A percentile compares a stretch with the other conserved stretches of the same genome.
phyloP scores from a whole-genome alignment of 2,329 filamentous ascomycete genomes.

The Magnaporthiopsis rhizophila region DNA sequence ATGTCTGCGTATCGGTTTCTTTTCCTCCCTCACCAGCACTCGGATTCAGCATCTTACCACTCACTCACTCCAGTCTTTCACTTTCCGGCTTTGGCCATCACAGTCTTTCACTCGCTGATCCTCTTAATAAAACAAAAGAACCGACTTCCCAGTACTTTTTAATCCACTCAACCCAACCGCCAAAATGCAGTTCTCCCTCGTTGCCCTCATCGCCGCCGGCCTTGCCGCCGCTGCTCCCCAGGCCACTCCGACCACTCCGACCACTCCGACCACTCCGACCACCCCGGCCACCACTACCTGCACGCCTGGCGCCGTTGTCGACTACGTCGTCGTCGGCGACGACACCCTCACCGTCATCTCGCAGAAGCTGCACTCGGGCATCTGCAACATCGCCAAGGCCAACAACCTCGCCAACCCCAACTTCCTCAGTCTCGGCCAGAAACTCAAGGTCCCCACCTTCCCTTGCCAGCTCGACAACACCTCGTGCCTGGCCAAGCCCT shows the following conservation, averaged over 20 bases:
- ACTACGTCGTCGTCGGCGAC: neutral
- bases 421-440: neutral
- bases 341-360: constrained; percentile 6
- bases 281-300: neutral
- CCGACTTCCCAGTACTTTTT: neutral
- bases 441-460: constrained; percentile 6
- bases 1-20: neutral
- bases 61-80: neutral
- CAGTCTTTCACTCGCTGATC: neutral
- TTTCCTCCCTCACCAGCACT: neutral
- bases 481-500: constrained; percentile 4
- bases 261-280: neutral
- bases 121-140: neutral
- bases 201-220: constrained; percentile 1
- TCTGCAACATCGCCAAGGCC: constrained; percentile 7
- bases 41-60: neutral
- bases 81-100: neutral
- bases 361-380: constrained; percentile 5
- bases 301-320: neutral
- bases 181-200: constrained; percentile 5
- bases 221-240: neutral
- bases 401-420: constrained; percentile 4
- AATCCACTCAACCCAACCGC: neutral
- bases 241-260: neutral
- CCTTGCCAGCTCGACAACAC: constrained; percentile 5